Evolutionary conservation across 768 basidiomycete genomes (phyloP), one percentile per base, ranked within the genome.

Genomic region (Lentinula guzmanii): DNA sequence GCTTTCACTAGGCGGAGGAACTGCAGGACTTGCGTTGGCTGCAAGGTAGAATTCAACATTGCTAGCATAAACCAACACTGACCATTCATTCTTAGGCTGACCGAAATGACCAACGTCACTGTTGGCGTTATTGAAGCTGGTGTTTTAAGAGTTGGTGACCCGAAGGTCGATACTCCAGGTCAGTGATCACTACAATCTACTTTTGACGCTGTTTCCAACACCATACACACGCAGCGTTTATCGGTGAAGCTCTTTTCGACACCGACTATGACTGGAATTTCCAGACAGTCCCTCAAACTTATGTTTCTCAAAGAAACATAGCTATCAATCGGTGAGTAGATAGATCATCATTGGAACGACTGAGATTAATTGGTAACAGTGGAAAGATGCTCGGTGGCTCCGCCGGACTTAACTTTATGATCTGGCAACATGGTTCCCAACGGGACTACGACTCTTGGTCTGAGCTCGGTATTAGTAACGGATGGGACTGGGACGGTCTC

Each of bases 81-180:
- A 56, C 8, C 2, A 16, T 43, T 8, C 8, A 24, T 15, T 54
- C n/a, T 11, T 10, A 62, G 64, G 63, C 24, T 64, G 5, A 37
- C 63, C 6, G 61, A 63, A 50, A 31, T 28, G 45, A 34, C 61
- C 45, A 24, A 37, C 43, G 46, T 57, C 48, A 68, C 62, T 13
- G 68, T 69, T 16, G 68, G 68, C 21, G 60, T 69, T 52, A 62
- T 69, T 34, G 68, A 69, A 48, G 68, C 68, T 13, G 68, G 68
- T 3, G 33, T 37, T 31, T 56, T 65, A 35, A 58, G 60, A 34
- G 42, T 35, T 16, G 60, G 67, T 61, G 68, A 69, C 35, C 64
- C 68, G 3, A 45, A 68, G 21, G 63, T 69, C 24, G 61, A 69
- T 48, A 61, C 64, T n/a, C 68, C 68, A 28, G 33, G 65, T 66